Percentiles rank a stretch among this genome's conserved stretches.
Evolutionary conservation across 2,329 filamentous ascomycete species (phyloP).

Genomic region (Penicillium sp.): DNA sequence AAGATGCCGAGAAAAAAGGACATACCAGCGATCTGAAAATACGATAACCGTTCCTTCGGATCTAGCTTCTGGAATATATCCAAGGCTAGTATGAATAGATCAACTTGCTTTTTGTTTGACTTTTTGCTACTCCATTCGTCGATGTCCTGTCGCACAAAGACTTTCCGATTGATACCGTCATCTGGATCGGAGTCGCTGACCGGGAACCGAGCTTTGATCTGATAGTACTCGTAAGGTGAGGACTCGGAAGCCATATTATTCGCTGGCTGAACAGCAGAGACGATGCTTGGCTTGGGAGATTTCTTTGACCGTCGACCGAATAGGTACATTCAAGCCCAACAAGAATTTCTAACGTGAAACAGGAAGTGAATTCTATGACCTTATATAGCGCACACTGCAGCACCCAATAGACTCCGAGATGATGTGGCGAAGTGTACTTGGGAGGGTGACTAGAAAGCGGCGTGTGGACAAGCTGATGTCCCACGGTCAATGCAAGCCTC

Average conservation of each 20-base stretch:
- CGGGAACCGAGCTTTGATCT: slow-evolving; percentile 2
- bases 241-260: not conserved
- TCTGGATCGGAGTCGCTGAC: not conserved
- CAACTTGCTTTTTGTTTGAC: slow-evolving; percentile 17
- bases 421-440: not conserved
- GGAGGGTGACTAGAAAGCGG: not conserved
- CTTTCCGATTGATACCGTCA: slow-evolving; percentile 5
- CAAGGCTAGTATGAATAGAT: slow-evolving; percentile 17
- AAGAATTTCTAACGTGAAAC: too few species aligned
- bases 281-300: slow-evolving; percentile 1
- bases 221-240: not conserved
- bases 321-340: slow-evolving; percentile 3
- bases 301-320: slow-evolving; percentile 3
- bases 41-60: slow-evolving; percentile 10
- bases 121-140: slow-evolving; percentile 16
- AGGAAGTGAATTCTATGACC: not conserved
- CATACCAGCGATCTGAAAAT: slow-evolving; percentile 13
- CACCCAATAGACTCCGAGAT: too few species aligned
- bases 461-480: not conserved
- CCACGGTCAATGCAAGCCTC: slow-evolving; percentile 1
- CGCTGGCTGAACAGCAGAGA: not conserved
- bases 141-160: slow-evolving; percentile 17
- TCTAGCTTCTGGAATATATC: slow-evolving; percentile 12
- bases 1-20: not conserved
- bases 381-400: not conserved